These are phyloP conservation scores for Lasiosphaeria ovina DNA, from an alignment of 495 filamentous ascomycete species.

Conservation along the genomic window DNA sequence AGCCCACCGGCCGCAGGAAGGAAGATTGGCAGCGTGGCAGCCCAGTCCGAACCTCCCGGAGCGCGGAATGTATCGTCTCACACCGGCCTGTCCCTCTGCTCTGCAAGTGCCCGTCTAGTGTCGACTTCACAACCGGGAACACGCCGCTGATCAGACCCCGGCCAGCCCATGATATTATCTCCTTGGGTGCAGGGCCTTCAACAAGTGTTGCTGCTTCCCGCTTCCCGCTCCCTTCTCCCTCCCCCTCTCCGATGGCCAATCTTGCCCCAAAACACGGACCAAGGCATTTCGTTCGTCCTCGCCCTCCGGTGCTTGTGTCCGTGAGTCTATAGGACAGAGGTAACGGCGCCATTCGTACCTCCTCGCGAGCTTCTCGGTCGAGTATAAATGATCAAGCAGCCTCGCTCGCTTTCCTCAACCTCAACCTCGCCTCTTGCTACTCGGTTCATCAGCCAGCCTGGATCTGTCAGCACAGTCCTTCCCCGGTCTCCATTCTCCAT, in stretches of 20 bases:
- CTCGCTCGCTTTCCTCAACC: background rate
- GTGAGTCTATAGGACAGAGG: too few relatives aligned
- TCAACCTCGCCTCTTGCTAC: background rate
- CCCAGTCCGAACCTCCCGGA: background rate
- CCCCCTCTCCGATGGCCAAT: background rate
- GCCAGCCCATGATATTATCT: slow-evolving; percentile 10
- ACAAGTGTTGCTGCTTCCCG: slow-evolving; percentile 6
- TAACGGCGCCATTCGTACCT: background rate
- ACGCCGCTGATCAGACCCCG: slow-evolving; percentile 16
- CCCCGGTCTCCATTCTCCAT: background rate
- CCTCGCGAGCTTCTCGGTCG: background rate
- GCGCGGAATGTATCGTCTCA: background rate
- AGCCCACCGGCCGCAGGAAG: background rate
- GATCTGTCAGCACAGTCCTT: background rate
- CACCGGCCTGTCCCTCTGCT: background rate
- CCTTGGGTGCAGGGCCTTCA: slow-evolving; percentile 4
- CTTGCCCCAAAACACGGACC: background rate
- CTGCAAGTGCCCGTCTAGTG: slow-evolving; percentile 17
- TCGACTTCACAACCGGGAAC: slow-evolving; percentile 3
- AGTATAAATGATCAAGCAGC: background rate
- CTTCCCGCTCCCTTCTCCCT: slow-evolving; percentile 3
- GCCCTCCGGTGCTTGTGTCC: background rate
- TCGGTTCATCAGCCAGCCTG: background rate
- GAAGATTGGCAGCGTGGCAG: background rate
- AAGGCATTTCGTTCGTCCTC: background rate